Conservation (phyloP, 805 yeast genomes). For the Brettanomyces nanus region DNA sequence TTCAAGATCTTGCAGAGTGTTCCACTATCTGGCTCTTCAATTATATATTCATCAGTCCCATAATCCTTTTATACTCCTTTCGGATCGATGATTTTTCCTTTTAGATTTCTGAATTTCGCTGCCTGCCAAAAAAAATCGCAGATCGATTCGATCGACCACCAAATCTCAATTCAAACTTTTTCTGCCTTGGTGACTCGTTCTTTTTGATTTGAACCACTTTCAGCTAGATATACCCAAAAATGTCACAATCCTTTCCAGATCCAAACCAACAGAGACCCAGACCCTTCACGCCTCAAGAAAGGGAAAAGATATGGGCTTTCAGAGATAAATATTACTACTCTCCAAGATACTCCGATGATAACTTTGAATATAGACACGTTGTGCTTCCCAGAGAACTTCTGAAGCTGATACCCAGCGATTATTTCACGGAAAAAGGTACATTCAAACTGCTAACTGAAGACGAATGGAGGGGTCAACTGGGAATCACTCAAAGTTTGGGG, state of each 20-base stretch:
- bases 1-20: too few relatives aligned
- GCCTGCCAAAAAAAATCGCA: too few relatives aligned
- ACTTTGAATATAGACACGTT: slow-evolving; percentile 91
- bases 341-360: slow-evolving; percentile 86
- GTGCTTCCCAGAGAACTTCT: slow-evolving; percentile 95
- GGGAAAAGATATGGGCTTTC: slow-evolving; percentile 81
- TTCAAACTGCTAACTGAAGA: slow-evolving; percentile 85
- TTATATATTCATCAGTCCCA: too few relatives aligned
- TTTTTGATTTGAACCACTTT: too few relatives aligned
- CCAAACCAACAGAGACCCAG: slow-evolving; percentile 38
- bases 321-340: slow-evolving; percentile 93
- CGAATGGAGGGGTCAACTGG: slow-evolving; percentile 93
- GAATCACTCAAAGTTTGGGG: slow-evolving; percentile 93
- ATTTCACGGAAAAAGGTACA: slow-evolving; percentile 92
- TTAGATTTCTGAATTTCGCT: too few relatives aligned
- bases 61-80: too few relatives aligned
- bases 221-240: neutral
- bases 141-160: too few relatives aligned
- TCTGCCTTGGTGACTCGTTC: too few relatives aligned
- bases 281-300: slow-evolving; percentile 71
- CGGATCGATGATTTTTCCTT: too few relatives aligned
- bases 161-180: too few relatives aligned
- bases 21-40: too few relatives aligned
- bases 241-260: slow-evolving; percentile 1
- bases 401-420: slow-evolving; percentile 88